Percentiles rank a stretch among this genome's conserved stretches.
phyloP scores from a whole-genome alignment of 2,329 filamentous ascomycete genomes.

The Chaetomium globosum region DNA sequence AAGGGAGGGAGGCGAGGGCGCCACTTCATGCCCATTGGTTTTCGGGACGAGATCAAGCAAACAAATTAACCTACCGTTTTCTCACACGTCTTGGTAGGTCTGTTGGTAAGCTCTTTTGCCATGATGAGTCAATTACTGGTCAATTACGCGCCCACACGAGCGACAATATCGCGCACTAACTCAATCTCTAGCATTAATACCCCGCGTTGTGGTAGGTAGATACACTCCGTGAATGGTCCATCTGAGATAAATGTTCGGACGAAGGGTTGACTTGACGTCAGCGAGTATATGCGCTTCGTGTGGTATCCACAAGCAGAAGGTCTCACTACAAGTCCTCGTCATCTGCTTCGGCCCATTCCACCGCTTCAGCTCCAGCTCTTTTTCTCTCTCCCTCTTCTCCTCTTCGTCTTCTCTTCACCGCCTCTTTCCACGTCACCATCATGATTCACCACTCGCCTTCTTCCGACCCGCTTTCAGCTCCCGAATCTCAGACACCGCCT shows the following conservation, averaged over 20 bases:
- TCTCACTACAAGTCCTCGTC: constrained; percentile 24
- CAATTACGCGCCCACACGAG: neutral
- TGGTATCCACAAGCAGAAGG: constrained; percentile 19
- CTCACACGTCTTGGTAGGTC: neutral
- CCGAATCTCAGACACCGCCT: constrained; percentile 38
- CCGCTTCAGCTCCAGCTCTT: neutral
- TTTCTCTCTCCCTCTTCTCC: neutral
- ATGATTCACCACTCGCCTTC: neutral
- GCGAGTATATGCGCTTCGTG: neutral
- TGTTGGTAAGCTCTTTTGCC: neutral
- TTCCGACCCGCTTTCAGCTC: constrained; percentile 5
- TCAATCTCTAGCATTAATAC: neutral
- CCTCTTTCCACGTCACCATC: neutral
- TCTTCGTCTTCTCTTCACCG: neutral
- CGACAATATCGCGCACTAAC: neutral
- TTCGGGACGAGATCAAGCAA: neutral
- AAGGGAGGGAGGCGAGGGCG: neutral
- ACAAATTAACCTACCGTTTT: neutral
- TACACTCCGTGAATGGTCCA: neutral
- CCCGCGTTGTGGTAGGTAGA: too few relatives aligned
- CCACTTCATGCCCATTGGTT: neutral
- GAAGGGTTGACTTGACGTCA: neutral
- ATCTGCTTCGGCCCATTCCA: constrained; percentile 12
- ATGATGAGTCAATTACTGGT: neutral
- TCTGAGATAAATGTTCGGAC: neutral